Percentiles rank a stretch among this genome's conserved stretches.
phyloP scores from a whole-genome alignment of 257 asterid species.

The Ocimum tenuiflorum region DNA sequence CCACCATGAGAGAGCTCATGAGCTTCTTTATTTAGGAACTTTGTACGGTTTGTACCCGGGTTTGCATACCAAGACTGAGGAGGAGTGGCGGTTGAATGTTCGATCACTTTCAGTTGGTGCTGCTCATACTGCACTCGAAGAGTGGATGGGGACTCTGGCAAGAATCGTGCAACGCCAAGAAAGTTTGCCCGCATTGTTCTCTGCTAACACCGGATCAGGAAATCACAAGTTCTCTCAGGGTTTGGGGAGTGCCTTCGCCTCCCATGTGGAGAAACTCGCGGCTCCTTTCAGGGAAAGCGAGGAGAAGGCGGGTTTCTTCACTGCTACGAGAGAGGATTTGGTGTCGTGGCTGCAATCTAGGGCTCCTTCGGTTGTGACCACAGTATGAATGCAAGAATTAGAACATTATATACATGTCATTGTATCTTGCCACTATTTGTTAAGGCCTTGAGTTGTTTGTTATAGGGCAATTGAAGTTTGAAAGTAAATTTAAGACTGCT shows the following conservation, averaged over 20 bases:
- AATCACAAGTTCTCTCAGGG: conserved; percentile 80
- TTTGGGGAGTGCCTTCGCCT: conserved; percentile 56
- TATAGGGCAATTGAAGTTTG: conserved; percentile 19
- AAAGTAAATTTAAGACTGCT: neutral
- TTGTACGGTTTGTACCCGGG: conserved; percentile 77
- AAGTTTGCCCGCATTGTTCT: conserved; percentile 56
- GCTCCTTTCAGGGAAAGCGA: conserved; percentile 75
- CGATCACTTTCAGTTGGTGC: conserved; percentile 85
- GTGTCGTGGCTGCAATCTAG: conserved; percentile 60
- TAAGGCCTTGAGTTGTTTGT: conserved; percentile 13
- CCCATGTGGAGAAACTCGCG: conserved; percentile 54
- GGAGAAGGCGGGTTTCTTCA: conserved; percentile 65
- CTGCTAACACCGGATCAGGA: conserved; percentile 82
- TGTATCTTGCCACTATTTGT: conserved; percentile 3
- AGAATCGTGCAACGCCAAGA: conserved; percentile 51
- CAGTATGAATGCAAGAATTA: conserved; percentile 21
- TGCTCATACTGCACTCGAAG: conserved; percentile 83
- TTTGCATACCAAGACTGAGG: conserved; percentile 69
- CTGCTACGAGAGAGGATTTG: conserved; percentile 68
- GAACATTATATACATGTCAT: conserved; percentile 10
- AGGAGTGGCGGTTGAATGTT: conserved; percentile 78
- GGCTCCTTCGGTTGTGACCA: conserved; percentile 23
- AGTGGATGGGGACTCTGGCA: conserved; percentile 72
- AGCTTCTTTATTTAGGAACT: conserved; percentile 63
- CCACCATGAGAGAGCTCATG: conserved; percentile 58